These are phyloP conservation scores for Leptographium lundbergii DNA, from an alignment of 2,329 filamentous ascomycete species.

Conservation along the genomic window DNA sequence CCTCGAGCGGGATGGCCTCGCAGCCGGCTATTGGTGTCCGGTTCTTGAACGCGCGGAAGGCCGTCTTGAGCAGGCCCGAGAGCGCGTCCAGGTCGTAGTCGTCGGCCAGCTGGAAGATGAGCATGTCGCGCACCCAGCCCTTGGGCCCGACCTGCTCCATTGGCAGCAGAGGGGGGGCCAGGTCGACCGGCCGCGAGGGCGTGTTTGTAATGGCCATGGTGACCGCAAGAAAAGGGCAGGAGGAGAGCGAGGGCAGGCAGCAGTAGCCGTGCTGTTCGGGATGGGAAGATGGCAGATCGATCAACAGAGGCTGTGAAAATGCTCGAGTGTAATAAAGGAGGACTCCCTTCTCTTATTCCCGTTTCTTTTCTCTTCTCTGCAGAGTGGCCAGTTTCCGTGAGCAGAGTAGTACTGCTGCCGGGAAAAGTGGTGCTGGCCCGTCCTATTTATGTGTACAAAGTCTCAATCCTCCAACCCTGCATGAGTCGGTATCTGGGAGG, in stretches of 20 bases:
- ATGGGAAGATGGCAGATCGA: not conserved
- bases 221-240: too few relatives aligned
- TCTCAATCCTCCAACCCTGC: not conserved
- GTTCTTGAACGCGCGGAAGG: not conserved
- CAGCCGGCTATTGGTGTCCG: not conserved
- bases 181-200: not conserved
- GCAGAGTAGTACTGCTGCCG: not conserved
- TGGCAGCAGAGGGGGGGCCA: not conserved
- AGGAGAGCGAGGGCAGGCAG: not conserved
- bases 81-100: not conserved
- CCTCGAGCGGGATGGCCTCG: not conserved
- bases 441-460: not conserved
- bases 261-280: too few relatives aligned
- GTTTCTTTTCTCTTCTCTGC: not conserved
- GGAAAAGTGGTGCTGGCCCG: not conserved
- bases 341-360: too few relatives aligned
- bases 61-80: not conserved
- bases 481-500: not conserved
- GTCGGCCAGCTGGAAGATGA: not conserved
- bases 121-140: slow-evolving; percentile 1
- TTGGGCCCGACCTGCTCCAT: slow-evolving; percentile 2
- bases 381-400: not conserved
- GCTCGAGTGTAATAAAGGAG: not conserved
- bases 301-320: too few relatives aligned
- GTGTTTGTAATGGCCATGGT: not conserved